Conservation (phyloP, 2,329 filamentous ascomycete genomes). For the Raffaelea albimanens region DNA sequence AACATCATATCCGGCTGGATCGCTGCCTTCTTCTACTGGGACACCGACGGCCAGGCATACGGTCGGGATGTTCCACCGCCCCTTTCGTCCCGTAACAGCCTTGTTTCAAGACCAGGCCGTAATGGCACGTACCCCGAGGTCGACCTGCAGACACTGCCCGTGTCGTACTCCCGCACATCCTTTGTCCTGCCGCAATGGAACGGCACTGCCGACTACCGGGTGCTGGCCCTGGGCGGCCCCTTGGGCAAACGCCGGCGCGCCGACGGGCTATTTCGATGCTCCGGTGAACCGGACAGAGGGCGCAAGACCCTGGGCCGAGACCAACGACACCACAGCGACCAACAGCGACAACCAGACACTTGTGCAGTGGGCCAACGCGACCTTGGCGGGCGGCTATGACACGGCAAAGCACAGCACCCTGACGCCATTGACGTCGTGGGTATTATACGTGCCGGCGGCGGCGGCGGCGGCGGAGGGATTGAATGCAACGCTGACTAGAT, state of each 20-base stretch:
- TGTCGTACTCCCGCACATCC: conserved; percentile 30
- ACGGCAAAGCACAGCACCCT: conserved; percentile 16
- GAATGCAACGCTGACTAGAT: conserved; percentile 5
- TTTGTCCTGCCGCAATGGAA: conserved; percentile 26
- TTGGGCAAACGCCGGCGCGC: conserved; percentile 17
- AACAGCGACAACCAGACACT: conserved; percentile 4
- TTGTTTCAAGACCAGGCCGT: too few species aligned
- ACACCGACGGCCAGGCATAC: conserved; percentile 21
- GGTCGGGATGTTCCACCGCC: not conserved
- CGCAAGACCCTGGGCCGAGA: not conserved
- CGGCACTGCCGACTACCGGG: conserved; percentile 17
- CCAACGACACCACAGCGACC: conserved; percentile 1
- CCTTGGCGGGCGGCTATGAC: conserved; percentile 2
- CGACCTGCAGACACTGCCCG: conserved; percentile 20
- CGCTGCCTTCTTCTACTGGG: conserved; percentile 37
- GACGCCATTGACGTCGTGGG: conserved; percentile 28
- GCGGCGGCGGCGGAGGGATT: conserved; percentile 11
- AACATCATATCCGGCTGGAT: conserved; percentile 35
- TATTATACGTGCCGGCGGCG: conserved; percentile 26
- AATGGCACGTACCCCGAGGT: conserved; percentile 18
- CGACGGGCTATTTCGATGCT: conserved; percentile 20
- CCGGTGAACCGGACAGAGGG: conserved; percentile 13
- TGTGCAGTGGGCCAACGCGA: conserved; percentile 13
- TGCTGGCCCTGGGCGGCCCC: conserved; percentile 27
- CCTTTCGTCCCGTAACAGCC: too few species aligned